phyloP scores from a whole-genome alignment of 1,139 yeast genomes.

The Hemisphaericaspora lyxosophila region DNA sequence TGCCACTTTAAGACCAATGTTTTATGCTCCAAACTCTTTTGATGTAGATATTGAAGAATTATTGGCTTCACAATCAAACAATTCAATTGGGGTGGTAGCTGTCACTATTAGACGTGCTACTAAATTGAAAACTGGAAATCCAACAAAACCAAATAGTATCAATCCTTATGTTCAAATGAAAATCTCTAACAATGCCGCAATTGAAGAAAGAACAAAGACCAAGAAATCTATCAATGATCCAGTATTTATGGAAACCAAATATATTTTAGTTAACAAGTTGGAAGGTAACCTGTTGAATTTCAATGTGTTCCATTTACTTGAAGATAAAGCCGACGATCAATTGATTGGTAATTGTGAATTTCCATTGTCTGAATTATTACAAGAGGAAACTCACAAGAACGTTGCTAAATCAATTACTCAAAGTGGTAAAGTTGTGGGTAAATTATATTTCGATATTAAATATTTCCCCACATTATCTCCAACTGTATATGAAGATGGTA shows the following conservation, averaged over 20 bases:
- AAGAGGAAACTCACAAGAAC: conserved; percentile 41
- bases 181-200: conserved; percentile 44
- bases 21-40: conserved; percentile 79
- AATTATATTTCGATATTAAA: conserved; percentile 57
- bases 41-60: conserved; percentile 74
- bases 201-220: conserved; percentile 53
- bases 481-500: conserved; percentile 48
- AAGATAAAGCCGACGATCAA: conserved; percentile 54
- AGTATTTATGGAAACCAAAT: conserved; percentile 63
- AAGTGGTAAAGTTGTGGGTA: conserved; percentile 61
- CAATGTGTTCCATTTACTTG: conserved; percentile 50
- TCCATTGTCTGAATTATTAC: conserved; percentile 59
- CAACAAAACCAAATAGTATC: conserved; percentile 44
- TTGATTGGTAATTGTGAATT: conserved; percentile 57
- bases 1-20: conserved; percentile 68
- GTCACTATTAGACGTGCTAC: conserved; percentile 58
- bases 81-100: conserved; percentile 67
- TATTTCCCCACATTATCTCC: conserved; percentile 62
- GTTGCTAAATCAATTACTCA: conserved; percentile 38
- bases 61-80: conserved; percentile 60
- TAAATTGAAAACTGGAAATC: conserved; percentile 42
- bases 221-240: conserved; percentile 59
- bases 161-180: conserved; percentile 60
- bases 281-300: conserved; percentile 56
- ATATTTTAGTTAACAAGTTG: conserved; percentile 56